Base-by-base conservation (phyloP, 257 asterid genomes). In the Solanum paucissectum region DNA sequence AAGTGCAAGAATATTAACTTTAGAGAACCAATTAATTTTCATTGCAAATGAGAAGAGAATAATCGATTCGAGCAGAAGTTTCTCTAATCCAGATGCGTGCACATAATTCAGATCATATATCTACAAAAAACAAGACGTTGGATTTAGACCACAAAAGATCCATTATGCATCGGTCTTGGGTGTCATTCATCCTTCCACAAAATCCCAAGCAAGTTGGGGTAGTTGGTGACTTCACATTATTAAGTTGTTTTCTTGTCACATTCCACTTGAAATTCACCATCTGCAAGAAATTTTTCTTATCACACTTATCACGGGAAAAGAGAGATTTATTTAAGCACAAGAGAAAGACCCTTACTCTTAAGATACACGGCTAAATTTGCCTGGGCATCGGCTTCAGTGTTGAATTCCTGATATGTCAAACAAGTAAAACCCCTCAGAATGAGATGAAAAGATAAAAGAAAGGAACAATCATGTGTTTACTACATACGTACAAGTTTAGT, bases 381-480 rank as follows among this genome's bases (percentile, higher is more conserved):
- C 87, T 95, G 99, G 83, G 94, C 94, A 92, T 96, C 99, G 6
- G 99, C 99, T 55, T 96, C 99, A 4, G 94, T 90, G 89, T 96
- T 96, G 90, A 52, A 88, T 37, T 93, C 98, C 99, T 95, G 92
- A 86, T 46, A 90, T 84, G 52, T 52, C 44, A 76, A 62, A 79
- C 44, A 76, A 32, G 86, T 11, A 11, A 62, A 73, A 58, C 20
- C 33, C 33, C 60, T 79, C 60, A 64, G 87, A 77, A 74, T 73
- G 42, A 16, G 69, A 82, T 82, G 69, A 82, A 9, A 49, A 2
- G 20, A 82, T 77, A 18, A n/a, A 46, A 44, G 40, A 27, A 84
- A 25, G 52, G 32, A 75, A 88, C 6, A 27, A 81, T 20, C 34
- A 85, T 11, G 42, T 72, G 18, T 60, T 16, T 25, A 33, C 46